A percentile compares a stretch with the other conserved stretches of the same genome.
phyloP scores from a whole-genome alignment of 768 basidiomycete species.

The Suillus brevipes region DNA sequence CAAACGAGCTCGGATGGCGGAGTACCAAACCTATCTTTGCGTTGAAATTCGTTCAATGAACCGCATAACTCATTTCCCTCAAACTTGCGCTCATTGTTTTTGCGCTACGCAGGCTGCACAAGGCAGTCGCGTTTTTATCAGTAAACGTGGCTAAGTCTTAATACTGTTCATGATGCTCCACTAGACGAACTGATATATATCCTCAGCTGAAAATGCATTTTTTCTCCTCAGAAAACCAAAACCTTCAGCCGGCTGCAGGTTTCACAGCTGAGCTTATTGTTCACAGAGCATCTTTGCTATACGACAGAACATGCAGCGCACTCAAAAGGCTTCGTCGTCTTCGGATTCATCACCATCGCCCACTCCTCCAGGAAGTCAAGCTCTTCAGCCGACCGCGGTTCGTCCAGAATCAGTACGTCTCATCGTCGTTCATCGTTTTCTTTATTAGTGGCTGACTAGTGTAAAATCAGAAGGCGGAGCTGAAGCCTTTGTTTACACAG shows the following conservation, averaged over 20 bases:
- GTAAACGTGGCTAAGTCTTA: slow-evolving; percentile 23
- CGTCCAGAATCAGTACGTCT: slow-evolving; percentile 1
- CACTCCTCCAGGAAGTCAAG: not conserved
- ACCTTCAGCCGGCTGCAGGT: not conserved
- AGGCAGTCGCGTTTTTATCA: slow-evolving; percentile 28
- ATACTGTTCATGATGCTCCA: slow-evolving; percentile 6
- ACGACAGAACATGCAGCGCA: not conserved
- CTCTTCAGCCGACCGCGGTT: not conserved
- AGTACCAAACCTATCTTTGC: slow-evolving; percentile 25
- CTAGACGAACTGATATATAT: slow-evolving; percentile 3
- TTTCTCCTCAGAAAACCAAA: not conserved
- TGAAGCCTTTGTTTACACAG: slow-evolving; percentile 20
- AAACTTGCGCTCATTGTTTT: slow-evolving; percentile 16
- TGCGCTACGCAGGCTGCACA: slow-evolving; percentile 32
- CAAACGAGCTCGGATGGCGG: slow-evolving; percentile 24
- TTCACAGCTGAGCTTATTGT: not conserved
- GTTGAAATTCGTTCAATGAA: slow-evolving; percentile 17
- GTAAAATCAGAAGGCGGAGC: slow-evolving; percentile 21
- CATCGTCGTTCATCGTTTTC: not conserved
- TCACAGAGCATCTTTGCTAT: not conserved
- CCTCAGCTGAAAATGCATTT: slow-evolving; percentile 1
- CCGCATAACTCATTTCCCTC: slow-evolving; percentile 25
- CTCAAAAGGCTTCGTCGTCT: slow-evolving; percentile 3
- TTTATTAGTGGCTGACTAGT: slow-evolving; percentile 11
- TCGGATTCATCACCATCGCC: slow-evolving; percentile 4